Percentiles rank a stretch among this genome's conserved stretches.
Evolutionary conservation across 2,329 filamentous ascomycete species (phyloP).

Genomic region (Decorospora gaudefroyi): DNA sequence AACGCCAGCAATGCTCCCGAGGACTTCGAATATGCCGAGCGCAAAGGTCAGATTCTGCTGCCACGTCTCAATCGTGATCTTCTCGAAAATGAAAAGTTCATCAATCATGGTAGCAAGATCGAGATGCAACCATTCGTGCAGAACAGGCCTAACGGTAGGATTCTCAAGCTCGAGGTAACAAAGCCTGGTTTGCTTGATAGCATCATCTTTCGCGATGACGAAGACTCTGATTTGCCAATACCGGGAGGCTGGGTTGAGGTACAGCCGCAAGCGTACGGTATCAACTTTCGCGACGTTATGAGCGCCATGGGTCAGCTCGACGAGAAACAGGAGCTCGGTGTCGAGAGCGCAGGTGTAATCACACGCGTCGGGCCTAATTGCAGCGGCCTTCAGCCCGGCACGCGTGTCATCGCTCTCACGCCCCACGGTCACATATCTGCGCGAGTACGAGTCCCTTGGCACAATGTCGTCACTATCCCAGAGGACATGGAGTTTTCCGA

Average conservation of each 20-base stretch:
- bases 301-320: not conserved
- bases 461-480: not conserved
- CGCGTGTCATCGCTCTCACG: not conserved
- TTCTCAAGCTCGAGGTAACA: not conserved
- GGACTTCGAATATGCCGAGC: constrained; percentile 1
- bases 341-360: not conserved
- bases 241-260: not conserved
- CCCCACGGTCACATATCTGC: not conserved
- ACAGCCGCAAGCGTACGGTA: not conserved
- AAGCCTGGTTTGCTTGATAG: not conserved
- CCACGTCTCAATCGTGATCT: not conserved
- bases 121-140: not conserved
- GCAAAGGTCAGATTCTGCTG: not conserved
- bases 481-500: not conserved
- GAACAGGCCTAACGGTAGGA: not conserved
- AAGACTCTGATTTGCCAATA: not conserved
- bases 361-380: not conserved
- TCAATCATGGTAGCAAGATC: too few species aligned
- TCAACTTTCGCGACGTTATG: not conserved
- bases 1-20: not conserved
- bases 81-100: not conserved
- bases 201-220: not conserved
- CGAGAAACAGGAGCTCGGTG: not conserved
- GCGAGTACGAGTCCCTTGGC: not conserved
- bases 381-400: not conserved